phyloP scores from a whole-genome alignment of 495 filamentous ascomycete genomes.

The Extremus antarcticus region DNA sequence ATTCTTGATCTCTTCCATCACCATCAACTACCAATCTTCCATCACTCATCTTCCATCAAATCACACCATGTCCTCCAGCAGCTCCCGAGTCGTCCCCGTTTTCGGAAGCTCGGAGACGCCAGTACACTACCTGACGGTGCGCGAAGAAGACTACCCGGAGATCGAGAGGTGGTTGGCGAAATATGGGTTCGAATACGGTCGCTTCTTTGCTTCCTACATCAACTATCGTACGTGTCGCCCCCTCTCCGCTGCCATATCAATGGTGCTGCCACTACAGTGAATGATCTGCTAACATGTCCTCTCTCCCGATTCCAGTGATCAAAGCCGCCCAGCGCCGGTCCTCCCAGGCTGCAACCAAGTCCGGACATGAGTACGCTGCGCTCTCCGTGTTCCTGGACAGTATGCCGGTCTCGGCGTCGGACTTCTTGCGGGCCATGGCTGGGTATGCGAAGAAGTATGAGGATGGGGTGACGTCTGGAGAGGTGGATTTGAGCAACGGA shows the following conservation, averaged over 20 bases:
- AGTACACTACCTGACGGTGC: background rate
- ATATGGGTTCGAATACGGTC: background rate
- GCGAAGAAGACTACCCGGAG: background rate
- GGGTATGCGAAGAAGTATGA: background rate
- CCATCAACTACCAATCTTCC: no score
- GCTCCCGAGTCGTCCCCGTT: no score
- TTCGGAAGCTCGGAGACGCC: background rate
- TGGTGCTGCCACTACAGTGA: no score
- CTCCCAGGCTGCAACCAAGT: background rate
- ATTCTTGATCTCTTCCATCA: no score
- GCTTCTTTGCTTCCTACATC: background rate
- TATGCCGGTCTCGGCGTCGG: background rate
- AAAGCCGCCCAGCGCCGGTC: background rate
- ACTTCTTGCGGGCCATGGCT: background rate
- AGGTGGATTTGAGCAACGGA: background rate
- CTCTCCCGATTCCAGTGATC: no score
- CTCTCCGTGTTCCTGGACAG: background rate
- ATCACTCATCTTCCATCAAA: no score
- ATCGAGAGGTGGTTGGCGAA: background rate
- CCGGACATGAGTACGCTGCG: background rate
- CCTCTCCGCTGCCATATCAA: no score
- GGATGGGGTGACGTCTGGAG: background rate
- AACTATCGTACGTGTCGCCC: no score
- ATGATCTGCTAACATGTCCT: no score
- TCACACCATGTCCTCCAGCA: no score